Base-by-base conservation (phyloP, 139 green algal genomes). In the Volvox reticuliferus region DNA sequence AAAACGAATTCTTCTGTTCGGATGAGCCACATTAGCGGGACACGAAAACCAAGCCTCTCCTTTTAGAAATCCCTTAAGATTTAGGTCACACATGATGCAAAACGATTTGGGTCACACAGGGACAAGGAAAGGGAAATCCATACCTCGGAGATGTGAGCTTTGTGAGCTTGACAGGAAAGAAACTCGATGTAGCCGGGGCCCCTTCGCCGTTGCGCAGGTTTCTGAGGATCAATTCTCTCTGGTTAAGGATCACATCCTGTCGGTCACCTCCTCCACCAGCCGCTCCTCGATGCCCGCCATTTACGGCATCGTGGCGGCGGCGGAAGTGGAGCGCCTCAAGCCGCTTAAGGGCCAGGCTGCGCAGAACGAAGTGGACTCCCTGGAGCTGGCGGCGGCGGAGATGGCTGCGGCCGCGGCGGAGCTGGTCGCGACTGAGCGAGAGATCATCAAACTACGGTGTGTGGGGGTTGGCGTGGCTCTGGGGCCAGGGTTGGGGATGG, bases 341-440 rank as follows among this genome's bases (percentile, higher is more conserved):
- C 90, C 87, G 84, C 67, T 82, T 13, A 78, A 35, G 50, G 75
- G 86, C 22, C 73, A 85, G 75, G 55, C 67, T 1, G 76, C 88
- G 2, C 86, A 92, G 79, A 94, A 89, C 14, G 96, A 97, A 62
- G 95, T 97, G 5, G 92, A 93, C 28, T 91, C 92, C 16, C 94
- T 99, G 86, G 97, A 99, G 93, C 90, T 96, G 61, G 96, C 97
- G 22, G 97, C 97, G 14, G 95, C 94, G 24, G 97, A 99, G 88
- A 98, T 99, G 95, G 94, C 95, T 0, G 87, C 96, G 63, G 97
- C 97, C 35, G 97, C 97, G 1, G 93, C 94, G 21, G 36, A 94
- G 30, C 92, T 99, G 50, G 97, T 99, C 44, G 85, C 93, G 1
- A 91, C 96, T 26, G 97, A 99, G 93, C 94, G 96, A 14, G 93